Evolutionary conservation across 2,329 filamentous ascomycete genomes (phyloP).

Genomic region (Chaetomium sp.): DNA sequence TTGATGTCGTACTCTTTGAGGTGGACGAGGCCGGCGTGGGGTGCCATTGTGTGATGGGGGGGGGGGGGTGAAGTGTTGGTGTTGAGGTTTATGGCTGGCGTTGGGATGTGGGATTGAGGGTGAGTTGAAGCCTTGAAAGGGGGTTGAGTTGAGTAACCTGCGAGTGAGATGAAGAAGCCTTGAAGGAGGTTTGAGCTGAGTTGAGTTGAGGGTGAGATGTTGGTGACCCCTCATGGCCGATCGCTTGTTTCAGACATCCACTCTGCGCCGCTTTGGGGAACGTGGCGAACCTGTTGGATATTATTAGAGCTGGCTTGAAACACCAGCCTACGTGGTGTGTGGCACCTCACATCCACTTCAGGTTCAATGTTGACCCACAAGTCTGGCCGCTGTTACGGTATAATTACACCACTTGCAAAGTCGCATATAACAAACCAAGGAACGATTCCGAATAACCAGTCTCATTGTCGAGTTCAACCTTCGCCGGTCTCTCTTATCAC

Average conservation of each 20-base stretch:
- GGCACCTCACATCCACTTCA: background rate
- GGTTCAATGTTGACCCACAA: background rate
- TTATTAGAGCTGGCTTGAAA: background rate
- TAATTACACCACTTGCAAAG: too few relatives aligned
- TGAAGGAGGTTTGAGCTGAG: background rate
- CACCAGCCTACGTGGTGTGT: background rate
- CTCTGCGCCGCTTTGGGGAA: conserved; percentile 6
- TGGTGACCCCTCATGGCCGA: background rate
- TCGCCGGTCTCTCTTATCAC: too few relatives aligned
- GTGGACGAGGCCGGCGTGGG: conserved; percentile 18
- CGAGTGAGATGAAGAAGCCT: background rate
- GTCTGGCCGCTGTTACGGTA: background rate
- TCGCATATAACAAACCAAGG: too few relatives aligned
- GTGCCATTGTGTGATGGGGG: conserved; percentile 9
- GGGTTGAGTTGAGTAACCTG: background rate
- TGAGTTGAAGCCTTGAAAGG: background rate
- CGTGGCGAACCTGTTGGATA: background rate
- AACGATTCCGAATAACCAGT: too few relatives aligned
- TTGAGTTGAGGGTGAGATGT: background rate
- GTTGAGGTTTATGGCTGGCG: background rate
- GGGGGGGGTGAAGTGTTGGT: background rate
- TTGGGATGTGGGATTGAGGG: background rate
- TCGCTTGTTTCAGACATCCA: conserved; percentile 7
- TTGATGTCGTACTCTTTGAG: conserved; percentile 19
- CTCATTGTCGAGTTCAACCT: too few relatives aligned